Evolutionary conservation across 257 asterid genomes (phyloP), one percentile per base, ranked within the genome.

Genomic region (Solanum neorickii): DNA sequence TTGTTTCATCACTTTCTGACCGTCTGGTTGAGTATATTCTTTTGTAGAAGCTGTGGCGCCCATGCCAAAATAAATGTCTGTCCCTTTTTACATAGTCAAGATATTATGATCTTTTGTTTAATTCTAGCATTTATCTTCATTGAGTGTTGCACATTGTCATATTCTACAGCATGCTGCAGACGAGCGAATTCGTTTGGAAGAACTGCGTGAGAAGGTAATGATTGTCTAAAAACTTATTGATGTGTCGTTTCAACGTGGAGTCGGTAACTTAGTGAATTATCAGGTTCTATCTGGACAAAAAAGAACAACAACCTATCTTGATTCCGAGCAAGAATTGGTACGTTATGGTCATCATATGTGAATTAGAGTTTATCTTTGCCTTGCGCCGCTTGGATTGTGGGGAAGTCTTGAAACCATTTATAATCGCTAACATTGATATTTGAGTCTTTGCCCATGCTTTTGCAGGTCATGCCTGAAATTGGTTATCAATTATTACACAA

Each of bases 171-270:
- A 97, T 90, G 99, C 99, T 83, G 99, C 99, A 82, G 99, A 97
- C 93, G 99, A 97, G 91, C 94, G 99, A 91, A 95, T 97, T 84
- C 92, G 97, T 86, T 89, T 97, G 93, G 99, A 97, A 91, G 99
- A 94, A 88, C 88, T 97, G 88, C 97, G 98, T 29, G 91, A 89
- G 87, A 94, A 95, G 98, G 99, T 95, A 88, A 86, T 31, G 47
- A 21, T 62, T 82, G 84, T 56, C 80, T 47, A 83, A 47, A 88
- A 83, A 84, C 88, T 88, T 39, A 72, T 70, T 85, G 73, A 78
- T 23, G 21, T 69, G 88, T 77, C 73, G 47, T 87, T 35, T 70
- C 86, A 85, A 44, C 60, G 60, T 84, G 85, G 33, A 73, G n/a
- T 68, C 6, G 39, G 65, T 73, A 82, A 82, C 83, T 49, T 82